These are phyloP conservation scores for Lolium rigidum DNA, from an alignment of 176 grass and related monocot species.

Conservation along the genomic window DNA sequence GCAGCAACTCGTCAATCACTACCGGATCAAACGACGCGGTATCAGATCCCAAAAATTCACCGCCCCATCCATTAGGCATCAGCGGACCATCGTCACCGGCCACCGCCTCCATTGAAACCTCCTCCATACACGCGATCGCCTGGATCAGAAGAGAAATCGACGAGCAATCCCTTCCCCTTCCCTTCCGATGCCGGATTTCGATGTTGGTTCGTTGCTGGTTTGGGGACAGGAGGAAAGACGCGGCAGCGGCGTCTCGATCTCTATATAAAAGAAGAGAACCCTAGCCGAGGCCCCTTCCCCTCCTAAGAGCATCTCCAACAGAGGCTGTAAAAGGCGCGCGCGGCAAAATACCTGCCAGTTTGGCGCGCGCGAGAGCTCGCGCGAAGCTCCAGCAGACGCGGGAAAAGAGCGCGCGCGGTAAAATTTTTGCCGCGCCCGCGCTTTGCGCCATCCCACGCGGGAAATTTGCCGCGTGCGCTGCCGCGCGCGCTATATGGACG, in stretches of 20 bases:
- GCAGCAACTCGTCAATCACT: neutral
- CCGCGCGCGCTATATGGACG: no score
- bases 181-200: neutral
- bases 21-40: neutral
- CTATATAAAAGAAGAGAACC: neutral
- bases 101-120: neutral
- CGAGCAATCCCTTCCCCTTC: neutral
- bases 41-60: neutral
- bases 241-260: neutral
- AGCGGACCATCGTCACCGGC: neutral
- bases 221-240: neutral
- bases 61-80: neutral
- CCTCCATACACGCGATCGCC: neutral
- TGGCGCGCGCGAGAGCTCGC: no score
- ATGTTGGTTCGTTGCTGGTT: no score
- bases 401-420: no score
- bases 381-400: no score
- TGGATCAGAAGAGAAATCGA: neutral
- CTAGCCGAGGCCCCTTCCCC: neutral
- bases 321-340: no score
- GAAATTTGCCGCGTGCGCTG: no score
- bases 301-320: no score
- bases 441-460: no score
- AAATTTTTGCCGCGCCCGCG: no score
- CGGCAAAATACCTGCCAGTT: no score